Percentiles rank a stretch among this genome's conserved stretches.
Conservation (phyloP, 106 monocot genomes). For the Ottelia alismoides region DNA sequence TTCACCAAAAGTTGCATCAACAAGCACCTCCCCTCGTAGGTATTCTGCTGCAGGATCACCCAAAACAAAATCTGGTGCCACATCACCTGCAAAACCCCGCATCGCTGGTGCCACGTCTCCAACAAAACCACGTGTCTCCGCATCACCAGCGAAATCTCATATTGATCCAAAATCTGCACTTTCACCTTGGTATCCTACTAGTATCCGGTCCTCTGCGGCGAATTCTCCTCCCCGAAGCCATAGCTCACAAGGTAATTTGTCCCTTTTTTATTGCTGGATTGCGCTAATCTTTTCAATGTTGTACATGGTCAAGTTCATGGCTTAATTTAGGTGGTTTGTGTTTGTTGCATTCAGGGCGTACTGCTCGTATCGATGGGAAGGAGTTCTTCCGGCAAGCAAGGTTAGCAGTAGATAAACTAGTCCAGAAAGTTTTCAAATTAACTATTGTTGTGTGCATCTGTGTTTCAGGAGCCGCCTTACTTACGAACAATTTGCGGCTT, state of each 20-base stretch:
- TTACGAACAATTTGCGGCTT: constrained; percentile 91
- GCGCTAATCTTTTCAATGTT: not conserved
- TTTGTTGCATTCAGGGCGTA: constrained; percentile 25
- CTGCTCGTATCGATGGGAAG: constrained; percentile 78
- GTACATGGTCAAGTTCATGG: too few species aligned
- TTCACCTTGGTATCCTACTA: constrained; percentile 13
- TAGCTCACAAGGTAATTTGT: not conserved
- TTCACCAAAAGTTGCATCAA: constrained; percentile 35
- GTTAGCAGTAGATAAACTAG: constrained; percentile 19
- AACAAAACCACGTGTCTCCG: too few species aligned
- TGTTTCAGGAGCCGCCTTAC: constrained; percentile 64
- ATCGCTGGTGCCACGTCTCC: too few species aligned
- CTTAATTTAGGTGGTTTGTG: not conserved
- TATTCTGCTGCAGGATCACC: constrained; percentile 38
- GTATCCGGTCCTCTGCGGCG: constrained; percentile 12
- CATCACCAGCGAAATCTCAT: too few species aligned
- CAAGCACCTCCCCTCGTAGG: constrained; percentile 30
- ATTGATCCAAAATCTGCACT: constrained; percentile 5
- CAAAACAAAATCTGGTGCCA: constrained; percentile 8
- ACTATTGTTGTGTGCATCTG: not conserved
- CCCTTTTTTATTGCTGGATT: not conserved
- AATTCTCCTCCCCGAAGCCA: constrained; percentile 9
- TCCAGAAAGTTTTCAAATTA: not conserved
- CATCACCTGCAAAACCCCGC: constrained; percentile 11
- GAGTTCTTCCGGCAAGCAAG: constrained; percentile 85